Conservation (phyloP, 139 green algal species). For the Parachlorella kessleri region DNA sequence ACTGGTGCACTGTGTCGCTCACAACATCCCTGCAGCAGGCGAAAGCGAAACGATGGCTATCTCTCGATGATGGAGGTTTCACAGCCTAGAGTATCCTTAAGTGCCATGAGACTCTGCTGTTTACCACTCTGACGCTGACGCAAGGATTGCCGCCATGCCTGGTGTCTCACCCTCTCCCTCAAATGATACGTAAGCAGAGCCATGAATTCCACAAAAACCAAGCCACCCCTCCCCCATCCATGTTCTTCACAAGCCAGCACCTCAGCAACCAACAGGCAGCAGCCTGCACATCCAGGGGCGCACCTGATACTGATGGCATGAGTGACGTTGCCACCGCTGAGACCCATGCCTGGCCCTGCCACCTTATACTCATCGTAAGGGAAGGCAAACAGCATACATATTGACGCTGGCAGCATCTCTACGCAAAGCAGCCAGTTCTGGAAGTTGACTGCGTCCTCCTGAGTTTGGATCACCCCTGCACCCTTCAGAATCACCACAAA, state of each 20-base stretch:
- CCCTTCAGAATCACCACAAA: background rate
- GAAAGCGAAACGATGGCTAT: too few relatives aligned
- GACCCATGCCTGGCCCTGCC: conserved; percentile 17
- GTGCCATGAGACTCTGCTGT: too few relatives aligned
- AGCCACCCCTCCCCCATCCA: background rate
- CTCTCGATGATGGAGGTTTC: too few relatives aligned
- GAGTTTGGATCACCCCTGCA: background rate
- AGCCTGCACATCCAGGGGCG: too few relatives aligned
- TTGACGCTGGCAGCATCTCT: conserved; percentile 91
- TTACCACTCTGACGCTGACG: too few relatives aligned
- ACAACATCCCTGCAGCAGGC: conserved; percentile 74
- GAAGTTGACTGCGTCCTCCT: conserved; percentile 73
- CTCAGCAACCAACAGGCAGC: too few relatives aligned
- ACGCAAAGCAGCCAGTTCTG: conserved; percentile 95
- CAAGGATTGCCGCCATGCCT: too few relatives aligned
- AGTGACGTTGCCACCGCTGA: conserved; percentile 56
- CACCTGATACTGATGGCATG: conserved; percentile 82
- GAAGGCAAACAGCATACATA: conserved; percentile 90
- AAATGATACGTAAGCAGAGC: too few relatives aligned
- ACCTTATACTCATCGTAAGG: conserved; percentile 57
- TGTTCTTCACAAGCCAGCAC: background rate
- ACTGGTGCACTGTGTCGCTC: conserved; percentile 89
- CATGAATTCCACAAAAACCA: too few relatives aligned
- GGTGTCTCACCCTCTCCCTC: too few relatives aligned
- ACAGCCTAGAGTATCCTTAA: too few relatives aligned